Evolutionary conservation across 1,284 basidiomycete species (phyloP).

Genomic region (Apiotrichum domesticum): DNA sequence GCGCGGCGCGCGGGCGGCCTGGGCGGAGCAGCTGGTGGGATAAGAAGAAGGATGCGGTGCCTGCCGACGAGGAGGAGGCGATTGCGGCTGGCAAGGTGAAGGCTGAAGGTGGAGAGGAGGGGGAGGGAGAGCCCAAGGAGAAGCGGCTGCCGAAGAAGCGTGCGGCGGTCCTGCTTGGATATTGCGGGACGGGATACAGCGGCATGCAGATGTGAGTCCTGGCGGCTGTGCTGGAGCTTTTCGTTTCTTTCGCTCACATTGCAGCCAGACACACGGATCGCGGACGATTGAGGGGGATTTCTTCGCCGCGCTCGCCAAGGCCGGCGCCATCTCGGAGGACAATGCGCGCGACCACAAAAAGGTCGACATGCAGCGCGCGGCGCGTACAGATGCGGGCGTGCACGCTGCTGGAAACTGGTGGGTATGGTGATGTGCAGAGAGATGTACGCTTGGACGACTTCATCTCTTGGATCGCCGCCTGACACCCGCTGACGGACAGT

Average conservation of each 20-base stretch:
- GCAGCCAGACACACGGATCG: constrained; percentile 46
- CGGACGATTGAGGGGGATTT: constrained; percentile 87
- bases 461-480: too few species aligned
- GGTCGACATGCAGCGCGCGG: constrained; percentile 79
- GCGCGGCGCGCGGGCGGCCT: constrained; percentile 2
- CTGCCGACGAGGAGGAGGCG: constrained; percentile 10
- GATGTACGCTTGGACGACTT: too few species aligned
- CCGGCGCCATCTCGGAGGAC: constrained; percentile 84
- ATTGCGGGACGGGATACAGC: constrained; percentile 59
- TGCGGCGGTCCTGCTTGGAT: constrained; percentile 53
- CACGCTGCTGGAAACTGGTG: constrained; percentile 85
- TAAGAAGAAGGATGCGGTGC: constrained; percentile 1
- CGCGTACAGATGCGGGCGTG: constrained; percentile 94
- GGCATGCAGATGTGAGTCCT: constrained; percentile 89
- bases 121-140: constrained; percentile 7
- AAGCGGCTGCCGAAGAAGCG: constrained; percentile 52
- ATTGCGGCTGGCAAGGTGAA: not conserved
- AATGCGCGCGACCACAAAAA: constrained; percentile 89
- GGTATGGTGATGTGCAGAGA: constrained; percentile 4
- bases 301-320: constrained; percentile 80
- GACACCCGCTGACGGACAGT: constrained; percentile 15
- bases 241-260: not conserved
- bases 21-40: not conserved
- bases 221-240: not conserved
- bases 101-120: constrained; percentile 13